A percentile compares a stretch with the other conserved stretches of the same genome.
These are phyloP conservation scores for Ananas comosus DNA, from an alignment of 176 grass and related monocot genomes.

Conservation along the genomic window DNA sequence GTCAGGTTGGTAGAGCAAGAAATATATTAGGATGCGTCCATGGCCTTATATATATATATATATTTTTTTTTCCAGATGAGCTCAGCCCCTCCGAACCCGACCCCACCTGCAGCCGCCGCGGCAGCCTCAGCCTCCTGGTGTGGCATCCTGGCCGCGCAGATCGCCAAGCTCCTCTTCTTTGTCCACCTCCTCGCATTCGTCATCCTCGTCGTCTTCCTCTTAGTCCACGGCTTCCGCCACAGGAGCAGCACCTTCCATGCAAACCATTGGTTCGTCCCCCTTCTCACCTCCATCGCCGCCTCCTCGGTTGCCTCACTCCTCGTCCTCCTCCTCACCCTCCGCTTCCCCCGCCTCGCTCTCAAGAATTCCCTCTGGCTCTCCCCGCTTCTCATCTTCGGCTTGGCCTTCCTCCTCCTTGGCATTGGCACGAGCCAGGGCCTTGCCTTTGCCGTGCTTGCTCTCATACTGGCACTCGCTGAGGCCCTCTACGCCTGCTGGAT, in stretches of 20 bases:
- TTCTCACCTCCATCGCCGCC: slow-evolving; percentile 38
- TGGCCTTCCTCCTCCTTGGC: slow-evolving; percentile 53
- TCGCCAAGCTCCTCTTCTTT: slow-evolving; percentile 52
- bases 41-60: no score
- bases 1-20: no score
- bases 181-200: slow-evolving; percentile 51
- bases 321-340: slow-evolving; percentile 46
- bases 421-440: slow-evolving; percentile 44
- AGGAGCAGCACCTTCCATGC: slow-evolving; percentile 48
- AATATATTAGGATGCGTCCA: no score
- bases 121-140: background rate
- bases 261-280: slow-evolving; percentile 17
- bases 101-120: background rate
- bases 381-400: slow-evolving; percentile 41
- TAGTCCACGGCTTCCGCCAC: slow-evolving; percentile 42
- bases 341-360: slow-evolving; percentile 45
- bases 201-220: slow-evolving; percentile 54
- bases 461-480: slow-evolving; percentile 36
- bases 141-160: slow-evolving; percentile 34
- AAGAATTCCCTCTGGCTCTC: slow-evolving; percentile 61
- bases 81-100: background rate
- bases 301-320: slow-evolving; percentile 42
- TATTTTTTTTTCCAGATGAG: slow-evolving; percentile 12
- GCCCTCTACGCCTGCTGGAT: slow-evolving; percentile 77
- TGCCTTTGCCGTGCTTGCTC: slow-evolving; percentile 41